Evolutionary conservation across 306 rosid genomes (phyloP).

Genomic region (Dryas octopetala): DNA sequence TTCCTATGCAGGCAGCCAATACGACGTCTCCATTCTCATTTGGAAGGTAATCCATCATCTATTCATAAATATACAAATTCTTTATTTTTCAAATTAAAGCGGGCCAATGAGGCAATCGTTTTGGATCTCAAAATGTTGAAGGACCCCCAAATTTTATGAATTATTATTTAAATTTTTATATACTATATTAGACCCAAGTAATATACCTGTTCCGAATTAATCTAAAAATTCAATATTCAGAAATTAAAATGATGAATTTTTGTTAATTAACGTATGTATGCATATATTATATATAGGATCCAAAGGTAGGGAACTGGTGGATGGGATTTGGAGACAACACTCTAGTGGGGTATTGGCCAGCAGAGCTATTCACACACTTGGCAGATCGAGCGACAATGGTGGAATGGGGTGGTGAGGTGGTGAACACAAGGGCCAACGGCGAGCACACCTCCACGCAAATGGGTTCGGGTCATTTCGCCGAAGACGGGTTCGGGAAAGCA

Average conservation of each 20-base stretch:
- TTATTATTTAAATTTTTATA: too few relatives aligned
- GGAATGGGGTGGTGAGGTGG: slow-evolving; percentile 98
- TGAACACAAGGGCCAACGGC: slow-evolving; percentile 61
- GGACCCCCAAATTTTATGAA: too few relatives aligned
- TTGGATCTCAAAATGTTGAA: too few relatives aligned
- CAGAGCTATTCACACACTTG: slow-evolving; percentile 81
- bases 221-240: too few relatives aligned
- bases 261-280: neutral
- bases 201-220: too few relatives aligned
- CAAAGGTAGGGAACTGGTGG: slow-evolving; percentile 94
- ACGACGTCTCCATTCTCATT: slow-evolving; percentile 74
- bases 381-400: slow-evolving; percentile 86
- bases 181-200: too few relatives aligned
- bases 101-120: too few relatives aligned
- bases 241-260: neutral
- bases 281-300: slow-evolving; percentile 48
- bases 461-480: slow-evolving; percentile 85
- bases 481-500: slow-evolving; percentile 84
- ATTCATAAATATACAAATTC: too few relatives aligned
- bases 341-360: slow-evolving; percentile 93
- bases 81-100: too few relatives aligned
- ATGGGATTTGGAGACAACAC: slow-evolving; percentile 78
- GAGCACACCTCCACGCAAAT: slow-evolving; percentile 86
- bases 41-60: slow-evolving; percentile 64
- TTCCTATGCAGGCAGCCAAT: slow-evolving; percentile 55